phyloP scores from a whole-genome alignment of 495 filamentous ascomycete genomes.

The Penicillium psychrofluorescens region DNA sequence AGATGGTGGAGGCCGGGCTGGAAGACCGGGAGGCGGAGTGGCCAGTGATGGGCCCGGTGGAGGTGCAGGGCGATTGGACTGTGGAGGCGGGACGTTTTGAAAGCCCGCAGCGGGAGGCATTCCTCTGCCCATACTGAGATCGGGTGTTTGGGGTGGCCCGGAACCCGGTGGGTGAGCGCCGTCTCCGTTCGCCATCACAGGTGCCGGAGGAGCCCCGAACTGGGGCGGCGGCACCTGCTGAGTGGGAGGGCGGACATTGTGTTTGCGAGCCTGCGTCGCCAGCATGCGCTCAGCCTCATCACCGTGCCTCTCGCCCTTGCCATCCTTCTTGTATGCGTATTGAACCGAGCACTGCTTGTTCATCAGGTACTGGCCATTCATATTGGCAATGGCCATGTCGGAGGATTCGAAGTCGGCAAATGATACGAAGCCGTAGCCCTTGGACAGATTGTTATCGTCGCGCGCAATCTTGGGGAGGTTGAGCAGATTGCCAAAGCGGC shows the following conservation, averaged over 20 bases:
- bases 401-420: slow-evolving; percentile 93
- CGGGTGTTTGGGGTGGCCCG: slow-evolving; percentile 16
- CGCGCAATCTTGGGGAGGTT: slow-evolving; percentile 87
- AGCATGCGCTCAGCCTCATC: slow-evolving; percentile 91
- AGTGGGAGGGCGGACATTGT: slow-evolving; percentile 74
- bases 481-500: slow-evolving; percentile 81
- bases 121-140: slow-evolving; percentile 28
- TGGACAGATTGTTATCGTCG: slow-evolving; percentile 83
- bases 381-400: slow-evolving; percentile 82
- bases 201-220: slow-evolving; percentile 20
- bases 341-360: slow-evolving; percentile 94
- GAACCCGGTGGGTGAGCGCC: slow-evolving; percentile 33
- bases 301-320: slow-evolving; percentile 93
- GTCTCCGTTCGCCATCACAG: slow-evolving; percentile 53
- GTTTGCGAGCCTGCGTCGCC: slow-evolving; percentile 85
- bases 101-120: slow-evolving; percentile 27
- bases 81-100: slow-evolving; percentile 32
- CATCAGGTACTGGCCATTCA: slow-evolving; percentile 96
- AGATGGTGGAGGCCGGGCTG: slow-evolving; percentile 71
- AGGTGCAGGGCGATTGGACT: slow-evolving; percentile 30
- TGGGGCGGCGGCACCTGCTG: slow-evolving; percentile 45
- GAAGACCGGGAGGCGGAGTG: slow-evolving; percentile 69
- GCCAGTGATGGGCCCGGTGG: slow-evolving; percentile 40
- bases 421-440: slow-evolving; percentile 95
- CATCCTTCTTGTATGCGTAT: slow-evolving; percentile 99